phyloP scores from a whole-genome alignment of 2,329 filamentous ascomycete species.

The Elsinoe ampelina region DNA sequence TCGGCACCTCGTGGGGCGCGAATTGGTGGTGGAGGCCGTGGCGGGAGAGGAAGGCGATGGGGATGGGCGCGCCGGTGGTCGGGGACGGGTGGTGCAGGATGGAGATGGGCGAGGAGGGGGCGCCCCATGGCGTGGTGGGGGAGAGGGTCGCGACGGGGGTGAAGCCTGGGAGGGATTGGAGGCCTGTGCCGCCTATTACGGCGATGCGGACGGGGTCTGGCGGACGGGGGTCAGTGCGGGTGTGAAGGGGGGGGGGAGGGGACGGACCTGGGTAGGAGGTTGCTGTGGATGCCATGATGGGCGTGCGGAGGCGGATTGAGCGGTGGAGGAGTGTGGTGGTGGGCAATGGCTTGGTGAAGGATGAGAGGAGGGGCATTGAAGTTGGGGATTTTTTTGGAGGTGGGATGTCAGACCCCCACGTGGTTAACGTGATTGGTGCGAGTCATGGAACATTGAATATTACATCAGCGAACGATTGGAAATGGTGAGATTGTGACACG shows the following conservation, averaged over 20 bases:
- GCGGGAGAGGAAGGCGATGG: constrained; percentile 84
- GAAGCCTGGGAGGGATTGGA: constrained; percentile 79
- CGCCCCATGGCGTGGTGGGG: constrained; percentile 78
- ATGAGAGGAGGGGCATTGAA: constrained; percentile 8
- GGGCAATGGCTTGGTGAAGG: background rate
- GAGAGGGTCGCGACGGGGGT: constrained; percentile 71
- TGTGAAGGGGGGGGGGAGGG: background rate
- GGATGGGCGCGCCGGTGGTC: constrained; percentile 50
- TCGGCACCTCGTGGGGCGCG: constrained; percentile 89
- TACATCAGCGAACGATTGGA: background rate
- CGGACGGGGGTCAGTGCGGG: background rate
- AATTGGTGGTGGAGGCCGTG: constrained; percentile 84
- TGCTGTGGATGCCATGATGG: constrained; percentile 29
- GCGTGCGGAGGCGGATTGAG: constrained; percentile 25
- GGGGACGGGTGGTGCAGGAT: constrained; percentile 80
- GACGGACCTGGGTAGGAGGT: constrained; percentile 25
- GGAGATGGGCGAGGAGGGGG: constrained; percentile 65
- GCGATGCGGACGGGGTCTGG: constrained; percentile 42
- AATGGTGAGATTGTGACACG: background rate
- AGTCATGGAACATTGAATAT: constrained; percentile 5
- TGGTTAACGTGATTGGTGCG: constrained; percentile 10
- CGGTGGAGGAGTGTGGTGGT: background rate
- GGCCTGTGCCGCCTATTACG: constrained; percentile 66
- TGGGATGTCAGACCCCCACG: constrained; percentile 7
- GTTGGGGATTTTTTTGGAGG: background rate